A percentile compares a stretch with the other conserved stretches of the same genome.
These are phyloP conservation scores for Margaritispora aquatica DNA, from an alignment of 495 filamentous ascomycete genomes.

Conservation along the genomic window DNA sequence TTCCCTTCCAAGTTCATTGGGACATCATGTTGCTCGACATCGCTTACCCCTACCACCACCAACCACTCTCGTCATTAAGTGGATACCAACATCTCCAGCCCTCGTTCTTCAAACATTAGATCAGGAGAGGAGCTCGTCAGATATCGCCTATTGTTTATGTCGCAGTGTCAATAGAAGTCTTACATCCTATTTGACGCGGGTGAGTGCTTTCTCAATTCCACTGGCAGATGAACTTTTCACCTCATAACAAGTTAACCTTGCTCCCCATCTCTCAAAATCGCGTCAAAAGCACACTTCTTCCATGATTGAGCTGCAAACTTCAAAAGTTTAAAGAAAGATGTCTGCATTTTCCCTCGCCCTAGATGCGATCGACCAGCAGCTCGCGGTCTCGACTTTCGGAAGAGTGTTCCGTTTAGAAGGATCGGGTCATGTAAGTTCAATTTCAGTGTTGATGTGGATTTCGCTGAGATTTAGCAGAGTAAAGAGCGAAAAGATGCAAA, in stretches of 20 bases:
- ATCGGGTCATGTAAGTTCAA: slow-evolving; percentile 53
- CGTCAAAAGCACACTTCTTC: slow-evolving; percentile 23
- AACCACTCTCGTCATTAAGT: background rate
- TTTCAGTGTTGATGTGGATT: background rate
- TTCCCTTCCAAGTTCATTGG: background rate
- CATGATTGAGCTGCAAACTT: slow-evolving; percentile 12
- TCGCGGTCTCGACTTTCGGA: slow-evolving; percentile 49
- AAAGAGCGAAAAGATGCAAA: slow-evolving; percentile 55
- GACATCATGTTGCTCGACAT: background rate
- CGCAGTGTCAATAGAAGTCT: background rate
- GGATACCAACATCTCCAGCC: background rate
- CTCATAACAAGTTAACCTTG: too few relatives aligned
- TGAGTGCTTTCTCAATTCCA: background rate
- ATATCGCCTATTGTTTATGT: background rate
- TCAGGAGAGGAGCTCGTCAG: background rate
- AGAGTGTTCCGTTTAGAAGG: slow-evolving; percentile 66
- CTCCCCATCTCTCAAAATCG: too few relatives aligned
- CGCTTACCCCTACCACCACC: background rate
- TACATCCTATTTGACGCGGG: background rate
- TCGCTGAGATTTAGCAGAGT: slow-evolving; percentile 11
- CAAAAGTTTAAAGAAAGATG: slow-evolving; percentile 8
- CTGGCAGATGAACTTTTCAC: background rate
- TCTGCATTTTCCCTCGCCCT: slow-evolving; percentile 7
- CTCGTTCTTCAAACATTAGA: background rate
- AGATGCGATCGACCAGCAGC: slow-evolving; percentile 25